phyloP scores from a whole-genome alignment of 2,329 filamentous ascomycete genomes.

The Stagonosporopsis chrysanthemi region DNA sequence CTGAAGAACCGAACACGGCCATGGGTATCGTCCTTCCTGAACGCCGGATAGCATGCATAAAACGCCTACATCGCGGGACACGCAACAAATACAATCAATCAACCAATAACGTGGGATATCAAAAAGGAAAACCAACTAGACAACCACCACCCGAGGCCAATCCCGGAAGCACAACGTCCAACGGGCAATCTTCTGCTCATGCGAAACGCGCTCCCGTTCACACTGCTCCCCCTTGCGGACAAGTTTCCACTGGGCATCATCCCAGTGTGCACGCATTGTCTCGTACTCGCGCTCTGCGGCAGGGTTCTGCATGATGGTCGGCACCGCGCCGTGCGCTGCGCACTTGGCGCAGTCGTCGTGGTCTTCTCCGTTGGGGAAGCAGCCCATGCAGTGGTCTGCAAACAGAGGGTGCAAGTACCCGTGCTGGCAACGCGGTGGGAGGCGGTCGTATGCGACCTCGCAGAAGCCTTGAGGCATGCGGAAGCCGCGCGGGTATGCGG shows the following conservation, averaged over 20 bases:
- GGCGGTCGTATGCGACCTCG: not conserved
- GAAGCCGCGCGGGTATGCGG: not conserved
- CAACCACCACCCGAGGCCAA: not conserved
- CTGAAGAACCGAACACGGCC: too few relatives aligned
- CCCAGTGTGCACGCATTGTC: not conserved
- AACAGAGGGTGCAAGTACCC: not conserved
- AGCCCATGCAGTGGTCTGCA: not conserved
- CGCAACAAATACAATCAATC: not conserved
- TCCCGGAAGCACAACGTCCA: not conserved
- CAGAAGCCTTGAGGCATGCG: not conserved
- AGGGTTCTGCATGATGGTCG: not conserved
- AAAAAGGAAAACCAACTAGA: not conserved
- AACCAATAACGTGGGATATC: not conserved
- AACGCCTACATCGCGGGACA: not conserved
- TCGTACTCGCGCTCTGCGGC: not conserved
- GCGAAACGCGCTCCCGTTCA: not conserved
- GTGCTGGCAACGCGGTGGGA: not conserved
- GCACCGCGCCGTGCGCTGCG: not conserved
- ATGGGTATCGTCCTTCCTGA: not conserved
- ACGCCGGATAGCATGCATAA: not conserved
- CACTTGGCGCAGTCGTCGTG: not conserved
- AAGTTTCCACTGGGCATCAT: not conserved
- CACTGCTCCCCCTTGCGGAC: not conserved
- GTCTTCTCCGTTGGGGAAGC: conserved; percentile 2
- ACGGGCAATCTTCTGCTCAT: not conserved